Evolutionary conservation across 2,329 filamentous ascomycete species (phyloP), one percentile per base, ranked within the genome.

Genomic region (Monosporascus sp.): DNA sequence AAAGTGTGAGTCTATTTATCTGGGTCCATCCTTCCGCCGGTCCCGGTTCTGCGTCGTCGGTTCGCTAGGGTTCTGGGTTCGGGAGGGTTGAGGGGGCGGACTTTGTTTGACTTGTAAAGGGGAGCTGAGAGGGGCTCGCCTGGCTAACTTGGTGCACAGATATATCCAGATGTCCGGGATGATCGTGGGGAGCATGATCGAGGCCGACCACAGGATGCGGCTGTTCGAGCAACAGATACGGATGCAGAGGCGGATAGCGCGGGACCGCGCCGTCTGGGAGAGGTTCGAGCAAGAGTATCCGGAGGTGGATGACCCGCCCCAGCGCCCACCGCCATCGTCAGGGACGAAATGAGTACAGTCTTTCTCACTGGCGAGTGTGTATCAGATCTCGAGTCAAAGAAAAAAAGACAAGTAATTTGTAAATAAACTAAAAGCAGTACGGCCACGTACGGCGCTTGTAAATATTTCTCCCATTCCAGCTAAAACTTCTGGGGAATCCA

Each of bases 121-220:
- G 25, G 4, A 24, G 39, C n/a, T 14, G 22, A 43, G 18, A 4
- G 18, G 39, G 39, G 31, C 22, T 20, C 18, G 8, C 11, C 43
- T 18, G 17, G 24, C 24, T 27, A 24, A 46, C 43, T 25, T 14
- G 24, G 22, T 11, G 11, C 47, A 52, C 63, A 92, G 89, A 31
- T 93, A 90, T 65, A 75, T 92, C 17, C 88, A 91, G 68, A 90
- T 91, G 86, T 89, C 85, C n/a, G 85, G 84, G 55, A 92, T 92
- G 88, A 85, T 88, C n/a, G 64, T 90, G 37, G 89, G 89, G 44
- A 79, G 83, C 63, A 88, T 89, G 79, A 78, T 92, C 51, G 87
- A 90, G 72, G 89, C 88, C 3, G 89, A 93, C 64, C 71, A 75
- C 52, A 77, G 84, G 48, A 75, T 92, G 61, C 78, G 85, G 50